Evolutionary conservation across 2,329 filamentous ascomycete genomes (phyloP).

Genomic region (Pyrenophora tritici-repentis): DNA sequence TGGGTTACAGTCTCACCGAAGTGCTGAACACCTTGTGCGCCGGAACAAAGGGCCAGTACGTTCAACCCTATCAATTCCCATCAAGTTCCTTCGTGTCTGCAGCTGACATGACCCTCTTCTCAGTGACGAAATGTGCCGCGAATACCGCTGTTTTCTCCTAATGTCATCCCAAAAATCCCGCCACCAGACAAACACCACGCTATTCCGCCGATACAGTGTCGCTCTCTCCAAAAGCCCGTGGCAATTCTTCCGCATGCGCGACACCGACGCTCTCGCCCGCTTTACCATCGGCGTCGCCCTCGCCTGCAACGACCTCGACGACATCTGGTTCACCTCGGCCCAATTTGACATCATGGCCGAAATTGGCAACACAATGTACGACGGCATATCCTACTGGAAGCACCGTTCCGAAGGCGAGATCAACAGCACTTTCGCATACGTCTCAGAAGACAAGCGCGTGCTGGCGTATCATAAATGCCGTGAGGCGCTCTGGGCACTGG

Average conservation of each 20-base stretch:
- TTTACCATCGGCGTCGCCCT: constrained; percentile 43
- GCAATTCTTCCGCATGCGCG: constrained; percentile 42
- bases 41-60: constrained; percentile 2
- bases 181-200: too few species aligned
- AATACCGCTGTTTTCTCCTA: constrained; percentile 16
- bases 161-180: too few species aligned
- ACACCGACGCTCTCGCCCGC: constrained; percentile 41
- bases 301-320: constrained; percentile 40
- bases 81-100: not conserved
- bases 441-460: constrained; percentile 26
- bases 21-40: constrained; percentile 4
- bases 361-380: constrained; percentile 39
- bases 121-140: constrained; percentile 4
- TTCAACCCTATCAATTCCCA: not conserved
- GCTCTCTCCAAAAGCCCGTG: constrained; percentile 30
- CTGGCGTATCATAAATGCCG: constrained; percentile 17
- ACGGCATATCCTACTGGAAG: constrained; percentile 43
- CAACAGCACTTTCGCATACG: constrained; percentile 43
- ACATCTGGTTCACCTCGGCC: constrained; percentile 25
- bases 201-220: constrained; percentile 39
- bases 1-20: constrained; percentile 4
- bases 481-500: constrained; percentile 7
- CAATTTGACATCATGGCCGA: constrained; percentile 23
- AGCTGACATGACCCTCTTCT: too few species aligned
- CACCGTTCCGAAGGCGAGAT: constrained; percentile 44